Percentiles rank a stretch among this genome's conserved stretches.
These are phyloP conservation scores for Hyaloperonospora brassicae DNA, from an alignment of 352 stramenopile species.

Conservation along the genomic window DNA sequence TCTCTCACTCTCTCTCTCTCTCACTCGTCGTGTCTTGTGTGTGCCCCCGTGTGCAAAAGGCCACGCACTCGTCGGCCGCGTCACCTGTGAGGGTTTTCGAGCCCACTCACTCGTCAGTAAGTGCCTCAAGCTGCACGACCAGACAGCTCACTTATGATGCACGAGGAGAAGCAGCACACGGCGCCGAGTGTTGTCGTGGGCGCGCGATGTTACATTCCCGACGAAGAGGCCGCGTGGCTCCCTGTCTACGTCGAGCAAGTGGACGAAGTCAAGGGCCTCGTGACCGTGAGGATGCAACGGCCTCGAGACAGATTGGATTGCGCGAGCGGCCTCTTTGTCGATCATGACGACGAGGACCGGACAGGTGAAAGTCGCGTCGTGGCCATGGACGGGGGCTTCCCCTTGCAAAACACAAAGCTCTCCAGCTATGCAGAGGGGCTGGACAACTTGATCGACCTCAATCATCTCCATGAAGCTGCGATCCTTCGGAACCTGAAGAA, in stretches of 20 bases:
- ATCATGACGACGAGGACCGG: conserved; percentile 19
- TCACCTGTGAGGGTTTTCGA: no score
- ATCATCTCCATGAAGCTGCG: conserved; percentile 85
- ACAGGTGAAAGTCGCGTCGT: conserved; percentile 27
- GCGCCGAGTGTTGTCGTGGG: conserved; percentile 42
- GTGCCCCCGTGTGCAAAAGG: no score
- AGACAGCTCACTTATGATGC: conserved; percentile 1
- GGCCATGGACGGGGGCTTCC: conserved; percentile 37
- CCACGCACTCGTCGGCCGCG: no score
- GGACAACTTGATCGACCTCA: conserved; percentile 79
- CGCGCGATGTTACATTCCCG: conserved; percentile 67
- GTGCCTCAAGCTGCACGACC: conserved; percentile 1
- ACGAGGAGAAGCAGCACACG: conserved; percentile 9
- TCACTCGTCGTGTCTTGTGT: no score
- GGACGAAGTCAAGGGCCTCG: conserved; percentile 34
- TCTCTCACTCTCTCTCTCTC: no score
- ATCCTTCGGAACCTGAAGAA: conserved; percentile 86
- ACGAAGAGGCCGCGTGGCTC: conserved; percentile 57
- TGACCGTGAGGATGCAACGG: conserved; percentile 37
- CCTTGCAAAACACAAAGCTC: conserved; percentile 53
- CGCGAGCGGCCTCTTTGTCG: conserved; percentile 19
- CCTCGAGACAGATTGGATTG: conserved; percentile 14
- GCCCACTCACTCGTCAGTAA: no score
- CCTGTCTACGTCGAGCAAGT: conserved; percentile 63
- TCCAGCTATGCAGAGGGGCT: conserved; percentile 21